Base-by-base conservation (phyloP, 1,284 basidiomycete genomes). In the Ceratobasidium theobromae region DNA sequence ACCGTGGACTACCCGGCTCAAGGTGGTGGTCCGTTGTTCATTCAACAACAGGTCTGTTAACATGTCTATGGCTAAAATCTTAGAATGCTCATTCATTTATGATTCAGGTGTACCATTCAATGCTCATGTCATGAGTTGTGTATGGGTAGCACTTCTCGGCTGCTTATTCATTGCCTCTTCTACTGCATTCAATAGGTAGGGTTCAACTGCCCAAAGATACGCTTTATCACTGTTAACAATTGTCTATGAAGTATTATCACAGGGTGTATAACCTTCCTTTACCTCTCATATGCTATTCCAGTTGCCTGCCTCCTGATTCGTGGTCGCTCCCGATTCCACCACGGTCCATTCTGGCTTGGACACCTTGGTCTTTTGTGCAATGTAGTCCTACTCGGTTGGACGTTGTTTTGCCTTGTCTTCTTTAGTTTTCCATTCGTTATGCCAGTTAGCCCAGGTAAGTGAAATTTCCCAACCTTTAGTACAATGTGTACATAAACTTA, bases 361-460 rank as follows among this genome's bases (percentile, higher is more conserved):
- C n/a, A 16, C 11, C 21, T 33, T n/a, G 52, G 52, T 1, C 18
- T 38, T n/a, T 8, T 18, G 5, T 33, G 32, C 52, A 53, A 53
- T 23, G 6, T 53, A 4, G 52, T 53, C 18, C 25, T 53, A 33
- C 32, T 53, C n/a, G 52, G 52, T n/a, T 53, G 52, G 52, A 53
- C 52, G 23, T 11, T 53, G 3, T 53, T 53, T 23, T 33, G 32
- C 16, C 52, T 53, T 33, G 33, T 38, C 18, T 53, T 53, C 33
- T 53, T 35, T 21, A 53, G 52, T 35, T 53, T 53, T 12, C 52
- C 52, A 33, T 53, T 53, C 32, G 52, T 53, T 9, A 38, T 53
- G 32, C 52, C 52, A 11, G 32, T 28, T 23, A 33, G 14, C 21
- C 52, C 32, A 23, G 52, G 52, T 53, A 35, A 33, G 33, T 58